phyloP scores from a whole-genome alignment of 2,329 filamentous ascomycete genomes.

The Lachnellula occidentalis region DNA sequence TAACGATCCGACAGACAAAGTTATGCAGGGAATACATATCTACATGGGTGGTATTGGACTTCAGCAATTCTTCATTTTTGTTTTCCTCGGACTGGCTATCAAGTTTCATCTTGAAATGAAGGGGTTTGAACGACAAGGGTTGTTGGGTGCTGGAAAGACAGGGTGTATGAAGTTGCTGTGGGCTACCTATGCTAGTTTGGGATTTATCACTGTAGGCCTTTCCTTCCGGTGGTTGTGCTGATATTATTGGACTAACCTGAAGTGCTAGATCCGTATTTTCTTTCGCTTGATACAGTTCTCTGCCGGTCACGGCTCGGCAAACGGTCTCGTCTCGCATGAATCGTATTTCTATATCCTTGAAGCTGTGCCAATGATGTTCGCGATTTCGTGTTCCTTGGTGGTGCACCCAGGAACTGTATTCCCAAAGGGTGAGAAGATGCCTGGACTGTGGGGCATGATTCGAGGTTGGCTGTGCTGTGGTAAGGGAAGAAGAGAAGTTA shows the following conservation, averaged over 20 bases:
- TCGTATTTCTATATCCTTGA: conserved; percentile 47
- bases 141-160: neutral
- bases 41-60: conserved; percentile 23
- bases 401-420: conserved; percentile 15
- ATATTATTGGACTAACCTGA: neutral
- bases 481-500: neutral
- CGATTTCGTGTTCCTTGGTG: conserved; percentile 13
- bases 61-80: conserved; percentile 22
- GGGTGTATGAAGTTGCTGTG: conserved; percentile 12
- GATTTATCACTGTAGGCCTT: conserved; percentile 17
- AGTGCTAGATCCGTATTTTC: conserved; percentile 46
- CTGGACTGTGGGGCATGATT: neutral
- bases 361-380: conserved; percentile 45
- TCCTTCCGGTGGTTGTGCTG: neutral
- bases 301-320: conserved; percentile 33
- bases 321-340: conserved; percentile 44
- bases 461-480: neutral
- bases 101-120: conserved; percentile 17
- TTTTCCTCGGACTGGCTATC: conserved; percentile 15
- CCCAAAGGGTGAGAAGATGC: neutral
- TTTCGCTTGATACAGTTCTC: conserved; percentile 54
- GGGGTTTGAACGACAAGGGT: neutral
- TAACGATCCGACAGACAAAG: neutral
- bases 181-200: conserved; percentile 15
- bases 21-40: conserved; percentile 18